Conservation (phyloP, 2,329 filamentous ascomycete species). For the Fusarium domesticum region DNA sequence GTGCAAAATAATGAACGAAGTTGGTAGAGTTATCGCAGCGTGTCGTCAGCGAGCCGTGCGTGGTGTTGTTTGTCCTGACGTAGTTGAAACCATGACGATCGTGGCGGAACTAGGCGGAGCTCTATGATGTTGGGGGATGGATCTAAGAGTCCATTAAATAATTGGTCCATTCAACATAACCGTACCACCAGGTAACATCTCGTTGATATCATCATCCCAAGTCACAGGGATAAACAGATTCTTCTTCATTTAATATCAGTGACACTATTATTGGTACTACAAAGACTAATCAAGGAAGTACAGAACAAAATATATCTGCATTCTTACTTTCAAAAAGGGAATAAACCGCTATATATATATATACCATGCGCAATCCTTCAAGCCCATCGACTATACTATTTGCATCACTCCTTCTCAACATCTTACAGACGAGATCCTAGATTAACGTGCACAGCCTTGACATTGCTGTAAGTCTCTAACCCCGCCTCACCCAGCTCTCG, state of each 20-base stretch:
- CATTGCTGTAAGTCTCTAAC: conserved; percentile 27
- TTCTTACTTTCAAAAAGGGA: too few species aligned
- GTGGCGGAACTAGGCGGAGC: background rate
- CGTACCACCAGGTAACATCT: background rate
- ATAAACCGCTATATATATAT: background rate
- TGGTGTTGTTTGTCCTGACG: background rate
- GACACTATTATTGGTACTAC: background rate
- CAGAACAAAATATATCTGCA: too few species aligned
- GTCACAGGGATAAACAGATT: too few species aligned
- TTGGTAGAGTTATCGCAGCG: background rate
- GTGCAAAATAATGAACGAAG: background rate
- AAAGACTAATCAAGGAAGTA: too few species aligned
- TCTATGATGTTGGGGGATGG: too few species aligned
- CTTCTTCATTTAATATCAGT: background rate
- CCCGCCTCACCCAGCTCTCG: conserved; percentile 28
- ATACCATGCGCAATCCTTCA: conserved; percentile 16
- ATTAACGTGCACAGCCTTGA: conserved; percentile 29
- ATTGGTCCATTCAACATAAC: too few species aligned
- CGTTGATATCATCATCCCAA: too few species aligned
- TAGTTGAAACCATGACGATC: background rate
- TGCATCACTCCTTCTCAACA: background rate
- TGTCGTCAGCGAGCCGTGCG: too few species aligned
- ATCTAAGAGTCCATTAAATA: background rate
- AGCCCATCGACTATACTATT: background rate
- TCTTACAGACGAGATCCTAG: conserved; percentile 23